Conservation (phyloP, 768 basidiomycete species). For the Auricularia sp. region DNA sequence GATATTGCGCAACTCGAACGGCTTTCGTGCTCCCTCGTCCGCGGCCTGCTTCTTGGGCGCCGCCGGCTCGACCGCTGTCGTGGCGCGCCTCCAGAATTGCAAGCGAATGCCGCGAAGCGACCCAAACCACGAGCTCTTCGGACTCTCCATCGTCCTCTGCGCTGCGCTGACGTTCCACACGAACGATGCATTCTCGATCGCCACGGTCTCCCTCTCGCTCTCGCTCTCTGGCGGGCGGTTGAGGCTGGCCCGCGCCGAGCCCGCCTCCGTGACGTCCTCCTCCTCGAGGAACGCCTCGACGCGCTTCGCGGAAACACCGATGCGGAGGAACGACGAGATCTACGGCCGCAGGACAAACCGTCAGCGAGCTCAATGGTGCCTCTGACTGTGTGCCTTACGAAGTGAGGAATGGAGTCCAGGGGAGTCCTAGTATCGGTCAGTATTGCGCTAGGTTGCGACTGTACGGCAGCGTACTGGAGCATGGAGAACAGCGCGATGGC, state of each 20-base stretch:
- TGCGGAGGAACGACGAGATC: constrained; percentile 23
- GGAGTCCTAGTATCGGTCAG: not conserved
- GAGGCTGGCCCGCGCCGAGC: constrained; percentile 31
- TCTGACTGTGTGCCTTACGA: constrained; percentile 58
- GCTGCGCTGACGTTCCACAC: constrained; percentile 33
- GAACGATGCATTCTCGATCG: constrained; percentile 48
- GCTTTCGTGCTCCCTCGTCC: constrained; percentile 13
- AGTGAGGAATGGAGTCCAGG: constrained; percentile 71
- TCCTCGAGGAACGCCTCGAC: constrained; percentile 59
- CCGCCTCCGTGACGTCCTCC: constrained; percentile 46
- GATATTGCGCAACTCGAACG: constrained; percentile 25
- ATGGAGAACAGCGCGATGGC: constrained; percentile 77
- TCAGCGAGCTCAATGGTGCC: constrained; percentile 11
- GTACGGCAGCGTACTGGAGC: constrained; percentile 31
- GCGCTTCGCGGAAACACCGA: constrained; percentile 54
- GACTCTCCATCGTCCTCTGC: too few relatives aligned
- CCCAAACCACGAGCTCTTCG: too few relatives aligned
- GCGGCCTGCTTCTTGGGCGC: constrained; percentile 7
- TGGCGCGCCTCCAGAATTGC: too few relatives aligned
- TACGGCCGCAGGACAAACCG: not conserved
- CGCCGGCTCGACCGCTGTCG: too few relatives aligned
- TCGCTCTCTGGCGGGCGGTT: constrained; percentile 23
- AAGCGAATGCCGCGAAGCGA: too few relatives aligned
- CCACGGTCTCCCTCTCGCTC: constrained; percentile 33
- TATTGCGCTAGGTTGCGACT: too few relatives aligned